Base-by-base conservation (phyloP, 106 monocot genomes). In the Dendrobium catenatum region DNA sequence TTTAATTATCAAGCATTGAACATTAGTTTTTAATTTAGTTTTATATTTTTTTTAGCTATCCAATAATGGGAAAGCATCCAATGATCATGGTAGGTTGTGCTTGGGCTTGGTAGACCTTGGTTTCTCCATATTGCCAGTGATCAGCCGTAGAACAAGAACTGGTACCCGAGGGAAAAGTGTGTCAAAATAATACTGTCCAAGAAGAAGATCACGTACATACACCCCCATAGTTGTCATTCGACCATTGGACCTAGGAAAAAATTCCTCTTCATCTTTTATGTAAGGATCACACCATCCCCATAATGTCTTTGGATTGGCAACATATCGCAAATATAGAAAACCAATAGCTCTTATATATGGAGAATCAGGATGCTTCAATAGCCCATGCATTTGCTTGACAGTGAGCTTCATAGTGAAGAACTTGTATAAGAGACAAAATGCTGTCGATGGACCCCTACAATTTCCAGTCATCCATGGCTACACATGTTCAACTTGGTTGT, bases 391-490 rank as follows among this genome's bases (percentile, higher is more conserved):
- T 79, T 96, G 91, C 42, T 93, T 96, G 64, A 96, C 90, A 37
- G 96, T 96, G 67, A 96, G 88, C 44, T 93, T 96, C 96, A 96
- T 93, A 0, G 91, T 93, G 76, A 96, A 96, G 43, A 96, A 90
- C 64, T 96, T 96, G 80, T 96, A 96, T 11, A 96, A 87, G 55
- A 96, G 90, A 83, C 91, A 96, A 80, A 93, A 96, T 74, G 96
- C 91, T 47, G 93, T 90, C 4, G 93, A 96, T 75, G 93, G 93
- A 18, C 96, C 96, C 77, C 96, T 91, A 55, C 93, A 96, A 81
- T 96, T 96, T 61, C 93, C 93, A 54, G 93, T 96, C 93, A 93
- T 96, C 96, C 96, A 96, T 77, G 93, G 96, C 54, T 96, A 93
- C 16, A 96, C 96, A 81, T 96, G 96, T 82, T 93, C 93, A 74